Conservation (phyloP, 2,329 filamentous ascomycete genomes). For the Xylaria digitata region DNA sequence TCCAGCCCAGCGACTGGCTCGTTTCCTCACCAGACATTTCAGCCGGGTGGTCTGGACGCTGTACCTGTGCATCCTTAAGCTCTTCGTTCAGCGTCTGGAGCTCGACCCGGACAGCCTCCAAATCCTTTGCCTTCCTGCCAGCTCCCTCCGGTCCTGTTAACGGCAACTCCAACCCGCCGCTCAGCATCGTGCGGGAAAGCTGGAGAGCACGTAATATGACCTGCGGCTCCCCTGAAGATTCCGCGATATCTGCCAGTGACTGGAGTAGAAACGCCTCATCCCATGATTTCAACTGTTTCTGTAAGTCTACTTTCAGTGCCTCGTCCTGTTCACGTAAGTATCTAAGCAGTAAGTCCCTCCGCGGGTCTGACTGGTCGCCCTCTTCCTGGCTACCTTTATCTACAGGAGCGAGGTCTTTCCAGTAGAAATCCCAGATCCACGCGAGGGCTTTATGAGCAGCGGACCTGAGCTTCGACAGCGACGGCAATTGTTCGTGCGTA, state of each 20-base stretch:
- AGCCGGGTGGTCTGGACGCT: slow-evolving; percentile 18
- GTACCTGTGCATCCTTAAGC: slow-evolving; percentile 37
- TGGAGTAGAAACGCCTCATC: slow-evolving; percentile 53
- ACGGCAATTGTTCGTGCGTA: slow-evolving; percentile 88
- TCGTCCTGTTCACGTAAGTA: slow-evolving; percentile 52
- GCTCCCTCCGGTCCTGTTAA: background rate
- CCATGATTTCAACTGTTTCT: slow-evolving; percentile 52
- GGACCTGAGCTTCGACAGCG: slow-evolving; percentile 75
- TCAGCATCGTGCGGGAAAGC: slow-evolving; percentile 57
- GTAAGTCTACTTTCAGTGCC: slow-evolving; percentile 37
- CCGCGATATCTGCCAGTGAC: slow-evolving; percentile 55
- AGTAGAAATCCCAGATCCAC: slow-evolving; percentile 94
- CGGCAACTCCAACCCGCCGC: slow-evolving; percentile 39
- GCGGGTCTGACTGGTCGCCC: slow-evolving; percentile 35
- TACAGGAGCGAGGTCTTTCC: slow-evolving; percentile 63
- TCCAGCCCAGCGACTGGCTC: slow-evolving; percentile 56
- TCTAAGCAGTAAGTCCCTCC: slow-evolving; percentile 52
- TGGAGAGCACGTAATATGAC: slow-evolving; percentile 59
- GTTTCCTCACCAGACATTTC: slow-evolving; percentile 37
- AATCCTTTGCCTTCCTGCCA: slow-evolving; percentile 28
- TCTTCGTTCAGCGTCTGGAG: slow-evolving; percentile 42
- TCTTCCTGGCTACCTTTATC: slow-evolving; percentile 17
- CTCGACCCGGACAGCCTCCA: slow-evolving; percentile 45
- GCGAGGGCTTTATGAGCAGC: slow-evolving; percentile 76
- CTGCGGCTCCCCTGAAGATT: slow-evolving; percentile 56